A percentile compares a stretch with the other conserved stretches of the same genome.
Evolutionary conservation across 257 asterid species (phyloP).

Genomic region (Capsicum rhomboideum): DNA sequence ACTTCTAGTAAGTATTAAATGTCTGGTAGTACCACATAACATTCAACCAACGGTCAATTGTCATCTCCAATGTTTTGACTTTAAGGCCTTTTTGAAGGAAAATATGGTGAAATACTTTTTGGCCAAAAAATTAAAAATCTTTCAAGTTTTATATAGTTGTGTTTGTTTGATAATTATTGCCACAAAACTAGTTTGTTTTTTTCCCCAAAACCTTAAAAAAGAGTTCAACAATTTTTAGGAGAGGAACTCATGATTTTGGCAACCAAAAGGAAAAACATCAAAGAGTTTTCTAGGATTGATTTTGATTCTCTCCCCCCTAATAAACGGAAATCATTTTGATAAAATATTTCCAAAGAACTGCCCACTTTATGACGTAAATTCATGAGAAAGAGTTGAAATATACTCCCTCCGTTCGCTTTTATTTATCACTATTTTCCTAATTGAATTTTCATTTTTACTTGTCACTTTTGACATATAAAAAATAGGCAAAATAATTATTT

Average conservation of each 20-base stretch:
- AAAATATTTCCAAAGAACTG: neutral
- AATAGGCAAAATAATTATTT: too few relatives aligned
- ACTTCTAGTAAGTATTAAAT: neutral
- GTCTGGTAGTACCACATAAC: neutral
- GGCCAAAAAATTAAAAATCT: neutral
- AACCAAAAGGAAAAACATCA: neutral
- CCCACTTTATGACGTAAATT: neutral
- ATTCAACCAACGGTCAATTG: neutral
- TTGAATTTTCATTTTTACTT: too few relatives aligned
- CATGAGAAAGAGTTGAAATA: neutral
- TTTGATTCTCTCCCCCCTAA: neutral
- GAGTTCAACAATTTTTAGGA: neutral
- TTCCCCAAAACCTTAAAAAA: neutral
- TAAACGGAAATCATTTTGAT: neutral
- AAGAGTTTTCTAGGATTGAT: neutral
- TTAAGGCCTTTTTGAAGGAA: neutral
- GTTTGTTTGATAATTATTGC: neutral
- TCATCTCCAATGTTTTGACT: neutral
- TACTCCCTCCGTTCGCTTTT: too few relatives aligned
- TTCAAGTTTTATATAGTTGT: neutral
- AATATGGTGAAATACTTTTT: neutral
- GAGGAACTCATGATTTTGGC: neutral
- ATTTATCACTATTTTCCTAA: neutral
- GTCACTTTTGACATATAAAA: too few relatives aligned
- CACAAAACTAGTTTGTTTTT: too few relatives aligned